Base-by-base conservation (phyloP, 163 green algal species). In the Chlorella variabilis region DNA sequence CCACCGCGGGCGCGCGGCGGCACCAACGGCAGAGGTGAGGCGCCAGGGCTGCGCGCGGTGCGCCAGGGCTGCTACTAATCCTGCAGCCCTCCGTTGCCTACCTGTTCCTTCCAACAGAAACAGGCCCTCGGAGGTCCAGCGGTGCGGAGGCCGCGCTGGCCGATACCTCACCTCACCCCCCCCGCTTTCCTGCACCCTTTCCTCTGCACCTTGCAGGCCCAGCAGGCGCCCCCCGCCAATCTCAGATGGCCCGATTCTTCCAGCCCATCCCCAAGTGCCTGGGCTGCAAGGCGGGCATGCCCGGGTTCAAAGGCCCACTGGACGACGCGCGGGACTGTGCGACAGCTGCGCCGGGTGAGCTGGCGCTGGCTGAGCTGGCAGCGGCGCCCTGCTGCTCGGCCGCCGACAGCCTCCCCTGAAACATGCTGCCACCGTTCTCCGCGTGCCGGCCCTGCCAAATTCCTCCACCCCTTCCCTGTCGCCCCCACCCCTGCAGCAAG, bases 261-360 rank as follows among this genome's bases (percentile, higher is more conserved):
- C 27, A 41, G 1, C 31, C 68, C 2, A 65, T 71, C 75, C 31
- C 91, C 65, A 91, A 89, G 77, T 95, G 91, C 87, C 78, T 96
- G 1, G 49, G 66, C 61, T 95, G 91, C 86, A 87, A 75, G 39
- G 49, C 75, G 20, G 51, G 78, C 25, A 80, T 91, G 41, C 67
- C 63, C 20, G 54, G 74, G 36, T 20, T 23, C 34, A 58, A 61
- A 33, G 61, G 78, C 8, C 42, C 45, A 6, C 41, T 66, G 36
- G 67, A 77, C 33, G 56, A 61, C 7, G 74, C 49, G 1, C 80
- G 7, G 84, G 81, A 0, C 75, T 92, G 21, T 90, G 85, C 59
- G 49, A 81, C 13, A 48, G 73, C 38, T 91, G 87, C n/a, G 67
- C 67, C 1, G 27, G 67, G 67, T 78, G 49, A 67, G 78, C 20